phyloP scores from a whole-genome alignment of 371 early-diverging fungal species.

The Polyrhizophydium stewartii region DNA sequence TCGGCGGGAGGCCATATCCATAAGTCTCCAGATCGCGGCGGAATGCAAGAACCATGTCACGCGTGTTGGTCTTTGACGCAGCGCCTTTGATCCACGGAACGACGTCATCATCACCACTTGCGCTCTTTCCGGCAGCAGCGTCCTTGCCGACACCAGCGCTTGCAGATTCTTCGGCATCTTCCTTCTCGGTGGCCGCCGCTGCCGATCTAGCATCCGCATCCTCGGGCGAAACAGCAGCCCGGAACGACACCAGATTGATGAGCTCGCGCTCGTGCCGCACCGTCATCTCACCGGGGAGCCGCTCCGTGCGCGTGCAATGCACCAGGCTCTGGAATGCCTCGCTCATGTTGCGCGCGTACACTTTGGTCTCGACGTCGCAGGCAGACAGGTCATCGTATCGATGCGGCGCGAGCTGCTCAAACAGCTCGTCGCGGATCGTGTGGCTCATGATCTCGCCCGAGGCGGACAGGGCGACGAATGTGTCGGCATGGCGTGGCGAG shows the following conservation, averaged over 20 bases:
- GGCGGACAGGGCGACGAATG: constrained; percentile 30
- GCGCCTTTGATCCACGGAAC: not conserved
- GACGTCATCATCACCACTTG: constrained; percentile 2
- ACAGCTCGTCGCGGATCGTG: constrained; percentile 23
- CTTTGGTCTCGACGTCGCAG: constrained; percentile 21
- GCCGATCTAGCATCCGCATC: no score
- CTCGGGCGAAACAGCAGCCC: no score
- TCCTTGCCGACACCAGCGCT: no score
- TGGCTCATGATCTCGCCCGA: constrained; percentile 28
- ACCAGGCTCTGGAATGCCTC: constrained; percentile 23
- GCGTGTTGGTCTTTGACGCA: not conserved
- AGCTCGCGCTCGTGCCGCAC: constrained; percentile 25
- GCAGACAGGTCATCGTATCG: constrained; percentile 16
- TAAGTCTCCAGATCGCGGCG: constrained; percentile 23
- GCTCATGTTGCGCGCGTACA: constrained; percentile 30
- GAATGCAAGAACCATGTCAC: constrained; percentile 22
- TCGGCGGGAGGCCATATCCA: constrained; percentile 35
- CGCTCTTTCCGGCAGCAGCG: constrained; percentile 5
- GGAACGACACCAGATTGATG: constrained; percentile 28
- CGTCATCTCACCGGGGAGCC: constrained; percentile 15
- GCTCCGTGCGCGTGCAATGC: constrained; percentile 14
- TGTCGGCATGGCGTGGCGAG: constrained; percentile 22
- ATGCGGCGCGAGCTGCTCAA: constrained; percentile 22
- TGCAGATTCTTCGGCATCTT: no score
- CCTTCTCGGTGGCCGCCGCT: no score